Evolutionary conservation across 352 stramenopile species (phyloP).

Genomic region (Pythium coloratum): DNA sequence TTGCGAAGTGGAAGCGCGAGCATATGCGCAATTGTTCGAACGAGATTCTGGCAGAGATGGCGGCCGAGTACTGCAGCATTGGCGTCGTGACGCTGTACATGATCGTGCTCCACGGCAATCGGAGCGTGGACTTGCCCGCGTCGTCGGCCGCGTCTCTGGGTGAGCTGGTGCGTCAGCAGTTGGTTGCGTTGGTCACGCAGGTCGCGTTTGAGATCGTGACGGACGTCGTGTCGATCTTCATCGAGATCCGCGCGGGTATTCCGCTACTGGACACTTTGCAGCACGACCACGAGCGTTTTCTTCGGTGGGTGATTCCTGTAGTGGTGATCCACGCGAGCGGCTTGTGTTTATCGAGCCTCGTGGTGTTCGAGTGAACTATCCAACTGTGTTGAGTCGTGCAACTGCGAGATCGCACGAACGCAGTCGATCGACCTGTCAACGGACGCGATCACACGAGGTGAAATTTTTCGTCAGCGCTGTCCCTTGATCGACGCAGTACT

Average conservation of each 20-base stretch:
- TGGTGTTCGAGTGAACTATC: neutral
- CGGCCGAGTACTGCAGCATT: constrained; percentile 22
- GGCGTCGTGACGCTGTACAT: constrained; percentile 10
- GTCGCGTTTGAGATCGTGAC: constrained; percentile 17
- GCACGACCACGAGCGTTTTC: neutral
- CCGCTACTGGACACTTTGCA: constrained; percentile 1
- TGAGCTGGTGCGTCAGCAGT: neutral
- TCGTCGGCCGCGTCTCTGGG: neutral
- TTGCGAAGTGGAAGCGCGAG: constrained; percentile 4
- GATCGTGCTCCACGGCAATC: constrained; percentile 9
- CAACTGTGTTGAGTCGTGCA: neutral
- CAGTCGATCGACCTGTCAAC: too few species aligned
- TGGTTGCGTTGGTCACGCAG: constrained; percentile 1
- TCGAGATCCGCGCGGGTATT: constrained; percentile 14
- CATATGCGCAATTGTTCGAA: constrained; percentile 12
- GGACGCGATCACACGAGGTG: too few species aligned
- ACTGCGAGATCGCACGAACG: neutral
- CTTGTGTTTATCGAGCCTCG: constrained; percentile 12
- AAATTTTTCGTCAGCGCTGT: too few species aligned
- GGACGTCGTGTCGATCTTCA: neutral
- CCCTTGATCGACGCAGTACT: neutral
- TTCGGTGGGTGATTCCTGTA: constrained; percentile 11
- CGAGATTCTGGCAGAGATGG: constrained; percentile 18
- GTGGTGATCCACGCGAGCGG: constrained; percentile 6
- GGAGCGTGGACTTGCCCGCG: neutral